A percentile compares a stretch with the other conserved stretches of the same genome.
Conservation (phyloP, 2,329 filamentous ascomycete species). For the Gnomoniopsis smithogilvyi region DNA sequence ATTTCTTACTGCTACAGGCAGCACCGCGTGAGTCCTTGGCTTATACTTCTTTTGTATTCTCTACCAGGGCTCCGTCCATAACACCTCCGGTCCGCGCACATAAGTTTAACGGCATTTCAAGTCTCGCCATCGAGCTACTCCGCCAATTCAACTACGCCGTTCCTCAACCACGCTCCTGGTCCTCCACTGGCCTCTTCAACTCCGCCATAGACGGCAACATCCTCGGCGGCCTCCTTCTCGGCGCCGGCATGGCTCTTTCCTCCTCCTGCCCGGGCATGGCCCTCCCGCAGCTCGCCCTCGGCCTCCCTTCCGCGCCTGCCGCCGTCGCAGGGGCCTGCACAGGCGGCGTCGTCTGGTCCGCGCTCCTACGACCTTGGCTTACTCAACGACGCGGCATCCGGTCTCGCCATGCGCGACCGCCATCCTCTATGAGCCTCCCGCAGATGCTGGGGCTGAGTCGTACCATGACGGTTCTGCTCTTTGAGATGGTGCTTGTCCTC, state of each 20-base stretch:
- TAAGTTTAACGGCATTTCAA: constrained; percentile 23
- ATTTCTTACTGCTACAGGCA: constrained; percentile 60
- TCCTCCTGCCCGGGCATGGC: constrained; percentile 66
- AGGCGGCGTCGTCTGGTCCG: constrained; percentile 53
- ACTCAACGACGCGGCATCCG: constrained; percentile 16
- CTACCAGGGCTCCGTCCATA: too few relatives aligned
- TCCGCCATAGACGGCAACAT: constrained; percentile 61
- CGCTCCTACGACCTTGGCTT: constrained; percentile 36
- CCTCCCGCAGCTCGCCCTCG: constrained; percentile 55
- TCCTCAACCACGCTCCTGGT: constrained; percentile 46
- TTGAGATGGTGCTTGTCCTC: constrained; percentile 40
- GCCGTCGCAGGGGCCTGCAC: constrained; percentile 52
- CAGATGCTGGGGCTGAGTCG: constrained; percentile 38
- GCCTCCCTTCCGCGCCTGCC: constrained; percentile 48
- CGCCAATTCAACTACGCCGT: constrained; percentile 40
- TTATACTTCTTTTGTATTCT: too few relatives aligned
- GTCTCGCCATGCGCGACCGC: background rate
- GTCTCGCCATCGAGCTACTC: constrained; percentile 42
- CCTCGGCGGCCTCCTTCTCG: constrained; percentile 58
- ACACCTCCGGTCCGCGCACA: too few relatives aligned
- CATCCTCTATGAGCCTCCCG: constrained; percentile 25
- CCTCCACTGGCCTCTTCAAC: constrained; percentile 48
- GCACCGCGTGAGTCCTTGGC: constrained; percentile 53
- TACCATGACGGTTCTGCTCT: constrained; percentile 33
- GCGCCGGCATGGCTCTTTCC: constrained; percentile 63